These are phyloP conservation scores for Diaporthe destruens DNA, from an alignment of 2,329 filamentous ascomycete species.

Conservation along the genomic window DNA sequence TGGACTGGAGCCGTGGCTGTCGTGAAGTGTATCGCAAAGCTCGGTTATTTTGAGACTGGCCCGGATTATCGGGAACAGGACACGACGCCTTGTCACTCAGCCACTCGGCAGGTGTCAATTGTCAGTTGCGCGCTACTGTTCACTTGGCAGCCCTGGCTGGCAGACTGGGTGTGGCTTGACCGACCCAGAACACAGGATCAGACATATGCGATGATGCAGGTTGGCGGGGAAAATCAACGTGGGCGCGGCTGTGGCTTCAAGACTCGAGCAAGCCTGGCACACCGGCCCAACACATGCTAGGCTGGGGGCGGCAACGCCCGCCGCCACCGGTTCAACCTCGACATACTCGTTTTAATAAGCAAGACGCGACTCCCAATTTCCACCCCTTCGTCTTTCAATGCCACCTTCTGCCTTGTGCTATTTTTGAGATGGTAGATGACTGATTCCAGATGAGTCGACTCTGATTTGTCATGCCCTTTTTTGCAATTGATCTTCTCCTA, in stretches of 20 bases:
- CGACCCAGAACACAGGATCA: neutral
- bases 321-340: slow-evolving; percentile 4
- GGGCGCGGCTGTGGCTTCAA: slow-evolving; percentile 25
- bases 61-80: slow-evolving; percentile 1
- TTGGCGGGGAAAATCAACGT: slow-evolving; percentile 8
- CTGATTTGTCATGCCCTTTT: neutral
- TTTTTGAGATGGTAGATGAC: neutral
- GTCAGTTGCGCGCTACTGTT: neutral
- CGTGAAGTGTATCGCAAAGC: neutral
- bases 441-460: slow-evolving; percentile 12
- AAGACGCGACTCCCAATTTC: too few species aligned
- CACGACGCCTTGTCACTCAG: neutral
- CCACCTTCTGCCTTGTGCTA: neutral
- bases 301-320: slow-evolving; percentile 22
- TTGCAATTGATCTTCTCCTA: too few species aligned
- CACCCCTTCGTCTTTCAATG: neutral
- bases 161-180: slow-evolving; percentile 12
- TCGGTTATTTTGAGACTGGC: slow-evolving; percentile 12
- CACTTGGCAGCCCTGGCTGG: too few species aligned
- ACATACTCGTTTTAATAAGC: too few species aligned
- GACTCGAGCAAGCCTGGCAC: slow-evolving; percentile 24
- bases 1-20: neutral
- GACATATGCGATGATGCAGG: slow-evolving; percentile 3
- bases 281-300: slow-evolving; percentile 13
- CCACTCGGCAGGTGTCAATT: neutral